Percentiles rank a stretch among this genome's conserved stretches.
These are phyloP conservation scores for Malus hybrid DNA, from an alignment of 331 rosid species.

Conservation along the genomic window DNA sequence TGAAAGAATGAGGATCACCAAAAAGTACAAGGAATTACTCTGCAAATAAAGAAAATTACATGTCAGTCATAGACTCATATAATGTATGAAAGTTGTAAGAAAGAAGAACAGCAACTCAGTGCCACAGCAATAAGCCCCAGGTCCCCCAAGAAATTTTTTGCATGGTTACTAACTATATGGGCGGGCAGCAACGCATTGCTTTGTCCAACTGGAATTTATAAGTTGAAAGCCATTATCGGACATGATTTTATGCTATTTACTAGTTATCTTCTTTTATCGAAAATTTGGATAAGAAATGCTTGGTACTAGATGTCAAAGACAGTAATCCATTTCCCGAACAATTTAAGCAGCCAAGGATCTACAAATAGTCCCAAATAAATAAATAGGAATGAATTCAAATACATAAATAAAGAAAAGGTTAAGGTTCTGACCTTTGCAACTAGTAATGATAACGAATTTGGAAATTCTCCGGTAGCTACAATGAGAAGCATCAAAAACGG, in stretches of 20 bases:
- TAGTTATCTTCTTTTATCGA: neutral
- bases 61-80: neutral
- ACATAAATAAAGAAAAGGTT: constrained; percentile 9
- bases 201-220: neutral
- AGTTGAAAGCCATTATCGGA: neutral
- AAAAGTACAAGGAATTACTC: constrained; percentile 76
- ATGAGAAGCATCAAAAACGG: constrained; percentile 86
- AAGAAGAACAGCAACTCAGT: neutral
- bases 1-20: constrained; percentile 66
- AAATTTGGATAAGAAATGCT: neutral
- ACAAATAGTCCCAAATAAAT: neutral
- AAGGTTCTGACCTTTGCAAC: constrained; percentile 64
- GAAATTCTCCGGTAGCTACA: constrained; percentile 85
- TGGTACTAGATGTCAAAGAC: neutral
- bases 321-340: neutral
- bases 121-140: neutral
- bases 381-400: neutral
- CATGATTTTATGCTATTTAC: neutral
- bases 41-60: constrained; percentile 28
- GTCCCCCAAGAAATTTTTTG: neutral
- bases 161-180: neutral
- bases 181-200: neutral
- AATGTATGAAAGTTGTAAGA: neutral
- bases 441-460: constrained; percentile 64
- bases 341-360: constrained; percentile 7